These are phyloP conservation scores for Acrodontium crateriforme DNA, from an alignment of 2,329 filamentous ascomycete genomes.

Conservation along the genomic window DNA sequence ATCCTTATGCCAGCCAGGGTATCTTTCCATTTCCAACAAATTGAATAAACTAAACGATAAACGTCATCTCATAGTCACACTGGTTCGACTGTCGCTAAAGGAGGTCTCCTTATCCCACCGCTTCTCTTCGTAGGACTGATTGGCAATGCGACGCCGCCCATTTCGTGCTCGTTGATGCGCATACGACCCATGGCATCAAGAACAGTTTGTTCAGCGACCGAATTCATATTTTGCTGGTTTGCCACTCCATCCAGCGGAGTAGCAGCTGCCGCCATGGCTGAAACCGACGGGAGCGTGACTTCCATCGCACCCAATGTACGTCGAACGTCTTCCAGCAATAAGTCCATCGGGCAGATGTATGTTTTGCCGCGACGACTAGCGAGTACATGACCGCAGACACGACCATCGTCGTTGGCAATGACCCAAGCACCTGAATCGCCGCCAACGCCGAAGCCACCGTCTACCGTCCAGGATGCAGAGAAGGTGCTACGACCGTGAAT, in stretches of 20 bases:
- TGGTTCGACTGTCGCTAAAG: too few species aligned
- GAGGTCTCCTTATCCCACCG: too few species aligned
- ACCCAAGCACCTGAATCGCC: constrained; percentile 93
- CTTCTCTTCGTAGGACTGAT: too few species aligned
- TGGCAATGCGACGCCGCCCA: constrained; percentile 1
- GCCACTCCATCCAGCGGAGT: background rate
- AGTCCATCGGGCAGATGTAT: constrained; percentile 92
- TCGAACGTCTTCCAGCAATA: constrained; percentile 73
- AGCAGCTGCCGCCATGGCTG: constrained; percentile 9
- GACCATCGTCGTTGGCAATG: constrained; percentile 62
- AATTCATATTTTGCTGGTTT: too few species aligned
- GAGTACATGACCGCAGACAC: constrained; percentile 77
- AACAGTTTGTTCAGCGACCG: too few species aligned
- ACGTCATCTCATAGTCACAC: too few species aligned
- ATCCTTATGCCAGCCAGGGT: too few species aligned
- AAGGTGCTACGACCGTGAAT: constrained; percentile 73
- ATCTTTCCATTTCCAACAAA: too few species aligned
- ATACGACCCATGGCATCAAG: background rate
- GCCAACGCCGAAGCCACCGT: constrained; percentile 51
- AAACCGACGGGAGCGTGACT: constrained; percentile 56
- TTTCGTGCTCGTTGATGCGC: constrained; percentile 1
- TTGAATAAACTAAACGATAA: too few species aligned
- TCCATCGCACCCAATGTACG: constrained; percentile 57
- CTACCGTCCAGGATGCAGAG: constrained; percentile 54
- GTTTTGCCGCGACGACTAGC: constrained; percentile 62